These are phyloP conservation scores for Hysterangium stoloniferum DNA, from an alignment of 768 basidiomycete species.

Conservation along the genomic window DNA sequence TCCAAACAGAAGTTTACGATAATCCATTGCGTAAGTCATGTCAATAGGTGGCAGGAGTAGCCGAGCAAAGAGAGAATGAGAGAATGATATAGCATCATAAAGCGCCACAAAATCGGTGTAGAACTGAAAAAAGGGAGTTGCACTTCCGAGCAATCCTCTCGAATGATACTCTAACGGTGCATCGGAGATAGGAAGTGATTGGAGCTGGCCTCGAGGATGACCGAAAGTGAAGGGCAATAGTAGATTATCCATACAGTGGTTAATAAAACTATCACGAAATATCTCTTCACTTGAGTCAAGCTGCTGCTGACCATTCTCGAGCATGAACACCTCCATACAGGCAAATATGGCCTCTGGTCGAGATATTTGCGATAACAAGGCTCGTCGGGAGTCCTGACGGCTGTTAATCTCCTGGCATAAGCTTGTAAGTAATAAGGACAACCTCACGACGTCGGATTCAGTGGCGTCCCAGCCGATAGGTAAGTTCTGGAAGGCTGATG, in stretches of 20 bases:
- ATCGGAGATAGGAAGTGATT: constrained; percentile 18
- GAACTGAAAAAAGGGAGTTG: constrained; percentile 85
- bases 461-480: constrained; percentile 70
- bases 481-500: constrained; percentile 58
- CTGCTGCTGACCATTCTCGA: constrained; percentile 73
- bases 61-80: constrained; percentile 64
- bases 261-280: constrained; percentile 68
- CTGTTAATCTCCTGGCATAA: constrained; percentile 37
- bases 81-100: constrained; percentile 89
- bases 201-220: constrained; percentile 21
- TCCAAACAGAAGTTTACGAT: constrained; percentile 75
- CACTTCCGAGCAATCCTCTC: constrained; percentile 48
- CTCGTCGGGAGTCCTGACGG: constrained; percentile 27
- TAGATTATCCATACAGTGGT: constrained; percentile 48
- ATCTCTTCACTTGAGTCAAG: constrained; percentile 52
- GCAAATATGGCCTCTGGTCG: constrained; percentile 58
- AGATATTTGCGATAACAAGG: constrained; percentile 21
- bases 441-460: constrained; percentile 70
- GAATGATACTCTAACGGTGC: constrained; percentile 46
- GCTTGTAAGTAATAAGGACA: constrained; percentile 54
- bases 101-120: constrained; percentile 86
- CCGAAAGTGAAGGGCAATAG: constrained; percentile 42
- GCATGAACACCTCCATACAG: constrained; percentile 94
- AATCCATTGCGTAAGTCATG: constrained; percentile 73
- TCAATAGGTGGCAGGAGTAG: constrained; percentile 72